Conservation (phyloP, 768 basidiomycete genomes). For the Mycena rosella region DNA sequence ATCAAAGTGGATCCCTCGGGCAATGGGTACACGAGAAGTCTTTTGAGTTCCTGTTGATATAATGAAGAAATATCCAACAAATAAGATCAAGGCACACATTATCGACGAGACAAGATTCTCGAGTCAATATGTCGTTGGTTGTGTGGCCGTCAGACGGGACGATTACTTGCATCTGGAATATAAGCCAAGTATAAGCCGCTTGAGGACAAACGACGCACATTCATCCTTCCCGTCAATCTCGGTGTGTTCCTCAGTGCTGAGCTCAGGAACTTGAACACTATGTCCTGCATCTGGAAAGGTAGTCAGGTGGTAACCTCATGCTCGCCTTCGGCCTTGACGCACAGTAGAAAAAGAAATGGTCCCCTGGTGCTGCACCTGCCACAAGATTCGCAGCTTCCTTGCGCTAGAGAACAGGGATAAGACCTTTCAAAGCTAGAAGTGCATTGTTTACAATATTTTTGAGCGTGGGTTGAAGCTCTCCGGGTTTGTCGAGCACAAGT, state of each 20-base stretch:
- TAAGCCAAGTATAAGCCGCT: background rate
- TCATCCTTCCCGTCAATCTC: conserved; percentile 25
- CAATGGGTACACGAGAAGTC: conserved; percentile 17
- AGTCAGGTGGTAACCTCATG: background rate
- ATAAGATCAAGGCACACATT: background rate
- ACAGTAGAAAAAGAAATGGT: conserved; percentile 31
- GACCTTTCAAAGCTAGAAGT: background rate
- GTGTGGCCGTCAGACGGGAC: conserved; percentile 23
- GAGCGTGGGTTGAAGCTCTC: conserved; percentile 18
- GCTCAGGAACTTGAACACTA: conserved; percentile 23
- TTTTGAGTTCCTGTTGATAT: conserved; percentile 21
- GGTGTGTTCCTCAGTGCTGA: conserved; percentile 5
- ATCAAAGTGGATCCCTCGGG: conserved; percentile 14
- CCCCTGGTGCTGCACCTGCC: conserved; percentile 4
- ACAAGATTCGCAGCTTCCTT: conserved; percentile 11
- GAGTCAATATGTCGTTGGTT: background rate
- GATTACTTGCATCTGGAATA: background rate
- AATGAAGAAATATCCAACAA: background rate
- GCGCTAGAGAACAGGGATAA: background rate
- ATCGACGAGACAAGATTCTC: conserved; percentile 25
- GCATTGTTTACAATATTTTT: conserved; percentile 11
- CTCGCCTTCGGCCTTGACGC: background rate
- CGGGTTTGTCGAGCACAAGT: conserved; percentile 16
- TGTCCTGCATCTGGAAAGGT: conserved; percentile 9
- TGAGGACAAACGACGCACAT: background rate